phyloP scores from a whole-genome alignment of 202 grass and related monocot species.

The Carex arenaria region DNA sequence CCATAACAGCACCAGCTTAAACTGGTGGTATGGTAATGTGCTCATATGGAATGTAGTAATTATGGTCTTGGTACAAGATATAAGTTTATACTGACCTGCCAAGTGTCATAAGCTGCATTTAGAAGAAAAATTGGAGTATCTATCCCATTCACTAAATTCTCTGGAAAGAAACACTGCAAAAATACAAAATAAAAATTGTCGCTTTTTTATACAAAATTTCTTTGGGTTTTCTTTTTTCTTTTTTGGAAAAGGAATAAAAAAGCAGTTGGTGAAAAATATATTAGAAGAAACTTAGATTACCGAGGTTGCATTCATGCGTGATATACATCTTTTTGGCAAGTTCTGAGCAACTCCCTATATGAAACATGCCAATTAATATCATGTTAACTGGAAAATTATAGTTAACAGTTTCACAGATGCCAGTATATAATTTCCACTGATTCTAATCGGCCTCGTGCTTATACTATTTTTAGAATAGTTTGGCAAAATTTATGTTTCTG shows the following conservation, averaged over 20 bases:
- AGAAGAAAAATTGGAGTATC: constrained; percentile 70
- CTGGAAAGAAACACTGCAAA: constrained; percentile 85
- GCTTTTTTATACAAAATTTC: background rate
- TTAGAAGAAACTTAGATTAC: constrained; percentile 24
- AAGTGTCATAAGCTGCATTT: constrained; percentile 79
- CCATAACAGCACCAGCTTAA: background rate
- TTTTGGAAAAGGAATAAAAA: background rate
- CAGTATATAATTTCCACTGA: background rate
- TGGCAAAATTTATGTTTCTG: background rate
- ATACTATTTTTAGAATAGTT: background rate
- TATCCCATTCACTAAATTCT: constrained; percentile 47
- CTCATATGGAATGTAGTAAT: background rate
- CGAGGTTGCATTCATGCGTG: constrained; percentile 47
- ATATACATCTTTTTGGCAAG: constrained; percentile 56
- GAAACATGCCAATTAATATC: background rate
- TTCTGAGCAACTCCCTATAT: constrained; percentile 36
- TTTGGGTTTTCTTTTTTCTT: background rate
- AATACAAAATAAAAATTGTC: background rate
- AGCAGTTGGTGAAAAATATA: background rate
- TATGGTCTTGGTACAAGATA: background rate
- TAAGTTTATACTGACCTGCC: constrained; percentile 49
- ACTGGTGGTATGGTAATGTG: background rate
- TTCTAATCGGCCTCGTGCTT: background rate
- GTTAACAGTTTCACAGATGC: background rate
- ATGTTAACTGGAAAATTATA: background rate